Base-by-base conservation (phyloP, 2,329 filamentous ascomycete species). In the Trichoderma sp. region DNA sequence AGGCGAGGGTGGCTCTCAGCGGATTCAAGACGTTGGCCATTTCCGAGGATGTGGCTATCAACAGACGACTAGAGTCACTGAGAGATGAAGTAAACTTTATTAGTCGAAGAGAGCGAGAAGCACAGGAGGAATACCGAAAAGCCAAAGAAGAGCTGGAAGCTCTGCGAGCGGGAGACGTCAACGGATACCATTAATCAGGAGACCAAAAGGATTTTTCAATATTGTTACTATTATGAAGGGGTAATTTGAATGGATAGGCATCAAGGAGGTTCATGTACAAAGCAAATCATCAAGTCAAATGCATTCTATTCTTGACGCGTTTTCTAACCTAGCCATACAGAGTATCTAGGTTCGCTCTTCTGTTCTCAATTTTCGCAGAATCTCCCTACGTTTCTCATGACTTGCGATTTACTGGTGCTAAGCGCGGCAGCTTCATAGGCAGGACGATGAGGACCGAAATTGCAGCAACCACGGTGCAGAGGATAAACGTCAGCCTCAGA, bases 21-120 rank as follows among this genome's bases (percentile, higher is more conserved):
- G 91, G 92, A 1, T 95, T 96, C 84, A 90, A 90, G 79, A 93
- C 92, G 6, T 87, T 97, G 76, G 92, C 94, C 78, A 91, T 94
- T 53, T 93, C 91, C 0, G 97, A 99, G 83, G 91, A 96, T 77
- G 92, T 92, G 6, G 94, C 93, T 0, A 89, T 98, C 75, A 87
- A 88, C 63, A 89, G 91, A 74, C 89, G 97, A 35, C 85, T 98
- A 71, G 93, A 93, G 78, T 88, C 89, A 12, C 85, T 98, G 75
- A 90, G 95, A 68, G 93, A 94, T n/a, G 95, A 98, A 83, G 95
- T 98, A 27, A 89, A 88, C 7, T 94, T 94, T 79, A 90, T 98
- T 11, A 94, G 91, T 79, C 91, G 91, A 79, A 88, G 96, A 77
- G 96, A 98, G 86, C 89, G 95, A 75, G 95, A 98, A 85, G 95